phyloP scores from a whole-genome alignment of 345 rosid species.

The Mercurialis annua region DNA sequence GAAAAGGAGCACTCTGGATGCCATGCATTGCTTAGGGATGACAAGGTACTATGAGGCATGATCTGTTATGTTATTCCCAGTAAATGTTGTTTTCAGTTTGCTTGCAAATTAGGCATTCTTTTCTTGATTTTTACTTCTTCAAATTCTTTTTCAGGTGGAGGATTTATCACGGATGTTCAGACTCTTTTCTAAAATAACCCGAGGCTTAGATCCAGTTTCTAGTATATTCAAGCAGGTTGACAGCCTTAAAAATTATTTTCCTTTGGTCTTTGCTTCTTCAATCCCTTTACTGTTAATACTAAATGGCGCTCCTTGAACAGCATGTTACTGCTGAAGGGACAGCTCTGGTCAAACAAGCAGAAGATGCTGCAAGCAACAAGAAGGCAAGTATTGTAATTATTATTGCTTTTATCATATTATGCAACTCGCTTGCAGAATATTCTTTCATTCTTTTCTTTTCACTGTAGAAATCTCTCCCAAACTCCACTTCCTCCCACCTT shows the following conservation, averaged over 20 bases:
- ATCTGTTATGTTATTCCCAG: neutral
- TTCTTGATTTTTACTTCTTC: neutral
- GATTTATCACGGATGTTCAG: slow-evolving; percentile 40
- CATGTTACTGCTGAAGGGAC: slow-evolving; percentile 37
- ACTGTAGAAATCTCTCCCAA: neutral
- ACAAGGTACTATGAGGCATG: slow-evolving; percentile 28
- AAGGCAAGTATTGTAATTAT: slow-evolving; percentile 22
- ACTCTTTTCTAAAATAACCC: slow-evolving; percentile 32
- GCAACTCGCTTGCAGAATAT: neutral
- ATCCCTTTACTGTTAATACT: neutral
- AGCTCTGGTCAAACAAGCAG: slow-evolving; percentile 39
- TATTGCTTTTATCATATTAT: neutral
- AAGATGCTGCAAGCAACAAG: slow-evolving; percentile 37
- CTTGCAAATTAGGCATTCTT: neutral
- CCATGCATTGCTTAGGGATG: slow-evolving; percentile 38
- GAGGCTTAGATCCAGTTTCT: slow-evolving; percentile 38
- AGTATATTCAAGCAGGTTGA: slow-evolving; percentile 37
- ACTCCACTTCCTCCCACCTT: neutral
- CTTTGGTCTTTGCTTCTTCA: neutral
- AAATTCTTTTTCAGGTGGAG: slow-evolving; percentile 28
- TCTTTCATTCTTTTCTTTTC: neutral
- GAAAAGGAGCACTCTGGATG: slow-evolving; percentile 41
- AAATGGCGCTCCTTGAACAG: slow-evolving; percentile 12
- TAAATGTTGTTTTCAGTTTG: neutral
- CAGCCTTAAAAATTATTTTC: neutral